Percentiles rank a stretch among this genome's conserved stretches.
phyloP scores from a whole-genome alignment of 1,284 basidiomycete genomes.

The Pascua guehoae region DNA sequence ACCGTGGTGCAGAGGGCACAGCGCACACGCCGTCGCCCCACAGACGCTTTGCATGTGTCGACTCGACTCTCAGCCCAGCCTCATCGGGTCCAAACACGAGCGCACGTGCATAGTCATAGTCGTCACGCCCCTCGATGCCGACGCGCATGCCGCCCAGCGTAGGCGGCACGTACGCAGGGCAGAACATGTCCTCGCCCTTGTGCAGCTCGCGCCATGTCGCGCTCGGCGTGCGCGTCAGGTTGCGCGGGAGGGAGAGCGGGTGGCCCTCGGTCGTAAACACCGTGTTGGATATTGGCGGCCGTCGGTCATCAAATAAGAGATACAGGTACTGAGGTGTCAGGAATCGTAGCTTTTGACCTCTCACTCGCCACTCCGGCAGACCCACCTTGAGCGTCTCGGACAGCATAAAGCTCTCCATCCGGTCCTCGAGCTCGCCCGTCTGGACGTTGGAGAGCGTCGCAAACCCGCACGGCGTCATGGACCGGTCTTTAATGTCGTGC shows the following conservation, averaged over 20 bases:
- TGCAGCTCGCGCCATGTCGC: slow-evolving; percentile 34
- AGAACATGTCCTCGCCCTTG: slow-evolving; percentile 63
- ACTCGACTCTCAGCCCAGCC: slow-evolving; percentile 18
- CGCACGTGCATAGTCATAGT: slow-evolving; percentile 71
- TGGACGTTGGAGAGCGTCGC: slow-evolving; percentile 74
- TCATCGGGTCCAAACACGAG: slow-evolving; percentile 54
- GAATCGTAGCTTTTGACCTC: not conserved
- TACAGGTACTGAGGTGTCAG: slow-evolving; percentile 67
- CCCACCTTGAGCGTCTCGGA: slow-evolving; percentile 83
- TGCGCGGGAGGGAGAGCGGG: slow-evolving; percentile 63
- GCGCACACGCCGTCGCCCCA: slow-evolving; percentile 68
- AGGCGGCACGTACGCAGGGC: slow-evolving; percentile 63
- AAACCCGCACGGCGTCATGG: slow-evolving; percentile 79
- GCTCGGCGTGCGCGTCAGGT: slow-evolving; percentile 59
- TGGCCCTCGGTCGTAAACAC: slow-evolving; percentile 94
- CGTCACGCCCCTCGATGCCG: slow-evolving; percentile 66
- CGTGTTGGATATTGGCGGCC: slow-evolving; percentile 53
- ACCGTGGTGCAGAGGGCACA: slow-evolving; percentile 63
- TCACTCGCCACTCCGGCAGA: too few species aligned
- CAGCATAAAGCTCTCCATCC: slow-evolving; percentile 89
- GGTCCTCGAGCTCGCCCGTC: slow-evolving; percentile 69
- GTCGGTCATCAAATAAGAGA: slow-evolving; percentile 75
- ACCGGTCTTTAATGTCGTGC: slow-evolving; percentile 65
- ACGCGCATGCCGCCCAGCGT: slow-evolving; percentile 55
- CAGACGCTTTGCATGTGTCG: slow-evolving; percentile 50